phyloP scores from a whole-genome alignment of 257 asterid genomes.

The Solanum lycopersicoides region DNA sequence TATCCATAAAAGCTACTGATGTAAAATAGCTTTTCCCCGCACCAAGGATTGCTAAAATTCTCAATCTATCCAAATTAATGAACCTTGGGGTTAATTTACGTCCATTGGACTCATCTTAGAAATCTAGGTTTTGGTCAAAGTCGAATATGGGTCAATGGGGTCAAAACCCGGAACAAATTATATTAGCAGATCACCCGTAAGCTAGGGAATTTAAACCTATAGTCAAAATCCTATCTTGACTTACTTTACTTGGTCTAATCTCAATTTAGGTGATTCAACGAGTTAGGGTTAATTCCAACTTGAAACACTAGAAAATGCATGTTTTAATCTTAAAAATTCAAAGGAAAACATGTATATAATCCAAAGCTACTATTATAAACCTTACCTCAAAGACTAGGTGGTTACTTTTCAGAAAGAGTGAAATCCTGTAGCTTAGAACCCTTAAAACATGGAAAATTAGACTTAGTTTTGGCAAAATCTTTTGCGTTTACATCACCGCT shows the following conservation, averaged over 20 bases:
- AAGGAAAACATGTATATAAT: background rate
- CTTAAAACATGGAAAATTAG: background rate
- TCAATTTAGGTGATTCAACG: background rate
- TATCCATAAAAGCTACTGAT: background rate
- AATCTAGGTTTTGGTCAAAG: background rate
- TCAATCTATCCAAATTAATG: background rate
- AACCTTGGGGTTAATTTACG: background rate
- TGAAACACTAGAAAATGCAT: background rate
- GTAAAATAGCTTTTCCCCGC: background rate
- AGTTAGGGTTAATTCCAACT: background rate
- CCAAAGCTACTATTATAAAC: background rate
- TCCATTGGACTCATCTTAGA: background rate
- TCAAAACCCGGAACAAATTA: background rate
- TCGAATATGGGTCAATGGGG: background rate
- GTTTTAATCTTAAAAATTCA: background rate
- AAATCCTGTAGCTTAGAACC: background rate
- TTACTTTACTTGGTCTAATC: background rate
- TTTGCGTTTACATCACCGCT: background rate
- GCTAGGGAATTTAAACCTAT: background rate
- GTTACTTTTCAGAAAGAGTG: background rate
- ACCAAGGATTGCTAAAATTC: background rate
- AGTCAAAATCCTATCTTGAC: background rate
- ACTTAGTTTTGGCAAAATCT: background rate
- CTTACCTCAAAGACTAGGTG: background rate
- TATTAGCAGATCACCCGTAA: background rate